A percentile compares a stretch with the other conserved stretches of the same genome.
Conservation (phyloP, 2,329 filamentous ascomycete species). For the Penicillium decumbens region DNA sequence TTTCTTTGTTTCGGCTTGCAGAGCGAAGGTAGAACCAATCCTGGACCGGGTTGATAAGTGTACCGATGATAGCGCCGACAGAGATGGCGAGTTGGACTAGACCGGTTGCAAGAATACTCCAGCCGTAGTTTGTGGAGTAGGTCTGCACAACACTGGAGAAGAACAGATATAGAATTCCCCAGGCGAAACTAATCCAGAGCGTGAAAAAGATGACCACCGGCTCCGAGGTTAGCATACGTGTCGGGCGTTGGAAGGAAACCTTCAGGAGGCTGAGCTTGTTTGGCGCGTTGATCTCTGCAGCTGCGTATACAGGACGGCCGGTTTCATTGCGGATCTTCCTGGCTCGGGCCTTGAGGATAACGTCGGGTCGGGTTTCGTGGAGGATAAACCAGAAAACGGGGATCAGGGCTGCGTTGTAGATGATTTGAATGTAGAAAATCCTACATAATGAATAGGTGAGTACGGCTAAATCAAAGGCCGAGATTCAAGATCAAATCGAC, state of each 20-base stretch:
- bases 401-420: slow-evolving; percentile 41
- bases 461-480: accelerated
- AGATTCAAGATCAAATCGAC: neutral
- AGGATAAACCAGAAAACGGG: slow-evolving; percentile 42
- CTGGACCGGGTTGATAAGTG: slow-evolving; percentile 40
- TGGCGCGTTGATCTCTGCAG: slow-evolving; percentile 22
- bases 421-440: slow-evolving; percentile 46
- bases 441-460: slow-evolving; percentile 16
- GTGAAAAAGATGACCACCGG: slow-evolving; percentile 44
- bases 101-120: slow-evolving; percentile 33
- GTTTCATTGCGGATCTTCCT: slow-evolving; percentile 38
- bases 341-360: slow-evolving; percentile 41
- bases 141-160: slow-evolving; percentile 41
- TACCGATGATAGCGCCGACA: slow-evolving; percentile 41
- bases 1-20: slow-evolving; percentile 29
- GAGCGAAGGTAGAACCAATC: slow-evolving; percentile 28
- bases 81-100: slow-evolving; percentile 43
- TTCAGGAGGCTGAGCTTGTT: slow-evolving; percentile 30
- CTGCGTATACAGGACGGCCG: slow-evolving; percentile 27
- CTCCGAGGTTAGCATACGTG: slow-evolving; percentile 39
- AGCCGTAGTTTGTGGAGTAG: slow-evolving; percentile 38
- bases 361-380: slow-evolving; percentile 41
- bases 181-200: slow-evolving; percentile 44
- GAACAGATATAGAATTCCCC: slow-evolving; percentile 44
- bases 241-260: slow-evolving; percentile 40